Conservation (phyloP, 2,329 filamentous ascomycete species). For the Rhexocercosporidium sp. region DNA sequence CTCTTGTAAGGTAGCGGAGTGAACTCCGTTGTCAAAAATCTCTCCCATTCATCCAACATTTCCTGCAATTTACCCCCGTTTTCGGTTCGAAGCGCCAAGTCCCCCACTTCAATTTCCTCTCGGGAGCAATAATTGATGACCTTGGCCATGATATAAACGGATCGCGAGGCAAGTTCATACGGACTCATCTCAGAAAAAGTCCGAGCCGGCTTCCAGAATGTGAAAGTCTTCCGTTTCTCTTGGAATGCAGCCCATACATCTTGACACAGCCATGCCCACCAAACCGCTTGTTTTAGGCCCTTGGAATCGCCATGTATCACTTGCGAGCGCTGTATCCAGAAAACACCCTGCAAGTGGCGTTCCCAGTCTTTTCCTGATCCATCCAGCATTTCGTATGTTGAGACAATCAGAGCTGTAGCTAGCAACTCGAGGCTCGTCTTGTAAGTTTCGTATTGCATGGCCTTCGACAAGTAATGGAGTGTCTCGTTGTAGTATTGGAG, state of each 20-base stretch:
- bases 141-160: slow-evolving; percentile 60
- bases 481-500: slow-evolving; percentile 67
- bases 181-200: slow-evolving; percentile 53
- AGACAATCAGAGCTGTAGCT: slow-evolving; percentile 63
- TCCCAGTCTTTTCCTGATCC: slow-evolving; percentile 61
- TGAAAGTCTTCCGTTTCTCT: slow-evolving; percentile 60
- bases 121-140: slow-evolving; percentile 63
- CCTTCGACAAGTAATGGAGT: slow-evolving; percentile 63
- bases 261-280: slow-evolving; percentile 72
- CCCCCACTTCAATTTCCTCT: slow-evolving; percentile 51
- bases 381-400: slow-evolving; percentile 71
- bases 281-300: slow-evolving; percentile 61
- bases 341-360: slow-evolving; percentile 66
- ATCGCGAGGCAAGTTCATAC: slow-evolving; percentile 58
- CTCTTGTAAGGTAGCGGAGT: slow-evolving; percentile 45
- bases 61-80: slow-evolving; percentile 52
- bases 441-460: slow-evolving; percentile 63
- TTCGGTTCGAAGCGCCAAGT: slow-evolving; percentile 49
- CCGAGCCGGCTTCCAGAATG: slow-evolving; percentile 61
- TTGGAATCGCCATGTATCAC: slow-evolving; percentile 64
- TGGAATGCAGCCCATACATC: slow-evolving; percentile 69
- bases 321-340: slow-evolving; percentile 68
- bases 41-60: slow-evolving; percentile 56
- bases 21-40: slow-evolving; percentile 43
- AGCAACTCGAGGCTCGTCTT: slow-evolving; percentile 62